Evolutionary conservation across 2,329 filamentous ascomycete genomes (phyloP).

Genomic region (Xylaria sp.): DNA sequence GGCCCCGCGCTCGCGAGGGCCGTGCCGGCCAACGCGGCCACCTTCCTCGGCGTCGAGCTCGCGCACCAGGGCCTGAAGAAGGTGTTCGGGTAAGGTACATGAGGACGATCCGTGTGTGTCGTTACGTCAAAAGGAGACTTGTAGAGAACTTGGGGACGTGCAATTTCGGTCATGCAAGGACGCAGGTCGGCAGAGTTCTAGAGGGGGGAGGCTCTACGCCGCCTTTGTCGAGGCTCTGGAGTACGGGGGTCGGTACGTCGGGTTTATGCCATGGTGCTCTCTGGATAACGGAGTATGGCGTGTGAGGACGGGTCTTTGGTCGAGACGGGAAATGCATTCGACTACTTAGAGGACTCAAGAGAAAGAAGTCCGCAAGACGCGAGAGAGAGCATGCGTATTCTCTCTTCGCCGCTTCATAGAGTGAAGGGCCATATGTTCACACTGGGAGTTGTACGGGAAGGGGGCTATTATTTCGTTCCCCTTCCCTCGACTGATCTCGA

Average conservation of each 20-base stretch:
- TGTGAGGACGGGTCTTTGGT: too few relatives aligned
- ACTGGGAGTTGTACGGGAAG: too few relatives aligned
- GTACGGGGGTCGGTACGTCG: background rate
- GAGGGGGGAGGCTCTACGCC: background rate
- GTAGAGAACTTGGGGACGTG: background rate
- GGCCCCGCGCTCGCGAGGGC: slow-evolving; percentile 90
- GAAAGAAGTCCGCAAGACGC: background rate
- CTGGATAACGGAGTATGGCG: background rate
- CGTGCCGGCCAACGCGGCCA: slow-evolving; percentile 94
- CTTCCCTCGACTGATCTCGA: too few relatives aligned
- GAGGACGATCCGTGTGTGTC: too few relatives aligned
- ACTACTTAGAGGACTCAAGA: background rate
- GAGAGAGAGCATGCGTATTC: background rate
- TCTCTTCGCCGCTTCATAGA: background rate
- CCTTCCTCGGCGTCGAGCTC: slow-evolving; percentile 84
- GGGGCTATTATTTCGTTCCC: too few relatives aligned
- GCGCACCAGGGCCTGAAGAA: slow-evolving; percentile 83
- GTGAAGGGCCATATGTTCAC: background rate
- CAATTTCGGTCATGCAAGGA: background rate
- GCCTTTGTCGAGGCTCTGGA: background rate
- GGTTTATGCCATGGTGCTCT: background rate
- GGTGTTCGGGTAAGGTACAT: slow-evolving; percentile 64
- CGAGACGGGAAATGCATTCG: background rate
- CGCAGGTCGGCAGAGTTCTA: background rate
- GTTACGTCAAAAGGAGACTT: background rate